These are phyloP conservation scores for Aspergillus sp. DNA, from an alignment of 2,329 filamentous ascomycete species.

Conservation along the genomic window DNA sequence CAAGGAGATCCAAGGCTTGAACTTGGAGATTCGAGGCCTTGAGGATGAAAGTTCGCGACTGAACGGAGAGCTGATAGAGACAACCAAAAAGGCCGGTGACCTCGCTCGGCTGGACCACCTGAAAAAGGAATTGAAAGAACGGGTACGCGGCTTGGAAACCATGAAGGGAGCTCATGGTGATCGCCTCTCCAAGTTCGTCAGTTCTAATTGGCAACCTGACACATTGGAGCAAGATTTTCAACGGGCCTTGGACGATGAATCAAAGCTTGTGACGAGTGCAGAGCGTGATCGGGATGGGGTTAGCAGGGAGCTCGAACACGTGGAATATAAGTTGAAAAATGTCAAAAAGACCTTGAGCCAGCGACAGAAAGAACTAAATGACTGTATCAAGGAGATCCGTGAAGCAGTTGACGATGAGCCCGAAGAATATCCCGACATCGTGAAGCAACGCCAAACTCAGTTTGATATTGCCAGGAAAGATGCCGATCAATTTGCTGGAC, in stretches of 20 bases:
- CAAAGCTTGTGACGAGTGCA: constrained; percentile 56
- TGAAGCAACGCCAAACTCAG: constrained; percentile 48
- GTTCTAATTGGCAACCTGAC: constrained; percentile 62
- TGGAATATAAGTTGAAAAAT: constrained; percentile 67
- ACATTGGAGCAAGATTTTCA: constrained; percentile 70
- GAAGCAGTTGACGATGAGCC: constrained; percentile 52
- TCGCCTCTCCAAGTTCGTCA: constrained; percentile 63
- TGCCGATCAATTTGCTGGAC: constrained; percentile 61
- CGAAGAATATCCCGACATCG: constrained; percentile 47
- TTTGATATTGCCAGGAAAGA: constrained; percentile 56
- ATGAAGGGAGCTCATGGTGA: constrained; percentile 69
- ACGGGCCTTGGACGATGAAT: constrained; percentile 54
- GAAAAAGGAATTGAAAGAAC: constrained; percentile 72
- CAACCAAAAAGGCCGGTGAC: constrained; percentile 74
- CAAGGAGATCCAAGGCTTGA: constrained; percentile 61
- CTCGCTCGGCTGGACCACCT: constrained; percentile 78
- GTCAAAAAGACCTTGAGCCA: constrained; percentile 60
- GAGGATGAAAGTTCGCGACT: constrained; percentile 70
- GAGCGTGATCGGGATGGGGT: constrained; percentile 66
- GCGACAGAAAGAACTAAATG: constrained; percentile 58
- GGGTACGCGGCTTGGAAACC: constrained; percentile 70
- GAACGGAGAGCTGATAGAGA: constrained; percentile 75
- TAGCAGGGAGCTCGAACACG: constrained; percentile 68
- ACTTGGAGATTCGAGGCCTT: constrained; percentile 60
- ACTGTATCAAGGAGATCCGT: constrained; percentile 59